Percentiles rank a stretch among this genome's conserved stretches.
Conservation (phyloP, 352 stramenopile species). For the Salisapilia sapeloensis region DNA sequence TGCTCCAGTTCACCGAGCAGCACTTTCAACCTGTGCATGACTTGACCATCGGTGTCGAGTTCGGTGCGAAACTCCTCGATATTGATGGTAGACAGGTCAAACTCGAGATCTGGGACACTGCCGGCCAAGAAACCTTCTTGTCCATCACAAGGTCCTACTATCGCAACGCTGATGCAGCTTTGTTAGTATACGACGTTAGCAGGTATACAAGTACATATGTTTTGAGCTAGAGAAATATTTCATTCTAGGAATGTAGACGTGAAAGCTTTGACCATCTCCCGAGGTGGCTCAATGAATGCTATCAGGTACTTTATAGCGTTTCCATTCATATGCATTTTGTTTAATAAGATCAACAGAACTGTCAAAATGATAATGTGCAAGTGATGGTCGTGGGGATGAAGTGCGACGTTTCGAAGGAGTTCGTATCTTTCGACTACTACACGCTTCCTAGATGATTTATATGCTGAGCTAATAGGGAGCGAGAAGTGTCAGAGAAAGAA, state of each 20-base stretch:
- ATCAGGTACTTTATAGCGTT: no score
- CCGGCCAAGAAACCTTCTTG: constrained; percentile 80
- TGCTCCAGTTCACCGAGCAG: constrained; percentile 84
- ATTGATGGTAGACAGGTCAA: constrained; percentile 77
- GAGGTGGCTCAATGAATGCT: constrained; percentile 67
- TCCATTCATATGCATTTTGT: no score
- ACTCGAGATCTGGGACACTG: constrained; percentile 87
- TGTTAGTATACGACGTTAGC: constrained; percentile 82
- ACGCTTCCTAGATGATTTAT: neutral
- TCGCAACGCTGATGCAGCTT: constrained; percentile 63
- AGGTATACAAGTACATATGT: constrained; percentile 4
- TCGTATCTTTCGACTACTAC: neutral
- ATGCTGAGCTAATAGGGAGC: constrained; percentile 8
- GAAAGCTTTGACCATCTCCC: constrained; percentile 67
- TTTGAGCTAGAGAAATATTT: no score
- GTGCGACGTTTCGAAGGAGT: constrained; percentile 34
- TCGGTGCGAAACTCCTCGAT: constrained; percentile 73
- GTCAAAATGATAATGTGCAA: constrained; percentile 66
- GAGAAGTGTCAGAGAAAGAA: constrained; percentile 52
- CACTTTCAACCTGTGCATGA: constrained; percentile 82
- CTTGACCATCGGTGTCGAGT: constrained; percentile 85
- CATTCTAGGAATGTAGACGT: constrained; percentile 9
- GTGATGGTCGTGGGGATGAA: constrained; percentile 83
- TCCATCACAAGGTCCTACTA: constrained; percentile 85
- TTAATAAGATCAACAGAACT: no score